Base-by-base conservation (phyloP, 2,329 filamentous ascomycete species). In the Aureobasidium sp. region DNA sequence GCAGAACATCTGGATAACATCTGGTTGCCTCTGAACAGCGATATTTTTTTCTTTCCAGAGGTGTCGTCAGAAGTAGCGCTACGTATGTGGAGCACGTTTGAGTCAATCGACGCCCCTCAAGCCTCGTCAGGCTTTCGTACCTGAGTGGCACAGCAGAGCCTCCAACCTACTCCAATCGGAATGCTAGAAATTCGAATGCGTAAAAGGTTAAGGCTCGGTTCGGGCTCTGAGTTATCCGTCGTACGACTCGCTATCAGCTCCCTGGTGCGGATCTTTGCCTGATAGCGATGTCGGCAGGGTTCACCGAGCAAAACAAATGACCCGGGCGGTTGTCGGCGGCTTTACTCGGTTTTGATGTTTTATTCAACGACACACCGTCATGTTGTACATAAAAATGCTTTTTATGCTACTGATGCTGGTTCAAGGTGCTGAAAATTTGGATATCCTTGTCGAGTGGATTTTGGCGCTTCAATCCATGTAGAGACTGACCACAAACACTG, bases 191-290 rank as follows among this genome's bases (percentile, higher is more conserved):
- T 60, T 34, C 47, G 57, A 41, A 60, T 60, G 44, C n/a, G 57
- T 60, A 60, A 60, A 58, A 60, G 57, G 34, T 60, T 51, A 60
- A 60, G 57, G 57, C 57, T 51, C 57, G 57, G 44, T 60, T 60
- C 56, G 56, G 56, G 44, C 22, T 41, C 25, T 41, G 34, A 20
- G 22, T 15, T 25, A 42, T 42, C 44, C 57, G 45, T 51, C 57
- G 41, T 31, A 60, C 44, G 57, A 60, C 55, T 48, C 42, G 55
- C 25, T n/a, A 47, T 49, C 44, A 44, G 44, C 22, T 59, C 20
- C 25, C 42, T 41, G 4, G 34, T 22, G 45, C 31, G 25, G 27
- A 60, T 60, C 57, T 51, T 60, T 60, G 17, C 57, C 45, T 3
- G 37, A 51, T 36, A 36, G 55, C 57, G 57, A 60, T 51, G 29